Base-by-base conservation (phyloP, 768 basidiomycete genomes). In the Boletus rubroflammeus region DNA sequence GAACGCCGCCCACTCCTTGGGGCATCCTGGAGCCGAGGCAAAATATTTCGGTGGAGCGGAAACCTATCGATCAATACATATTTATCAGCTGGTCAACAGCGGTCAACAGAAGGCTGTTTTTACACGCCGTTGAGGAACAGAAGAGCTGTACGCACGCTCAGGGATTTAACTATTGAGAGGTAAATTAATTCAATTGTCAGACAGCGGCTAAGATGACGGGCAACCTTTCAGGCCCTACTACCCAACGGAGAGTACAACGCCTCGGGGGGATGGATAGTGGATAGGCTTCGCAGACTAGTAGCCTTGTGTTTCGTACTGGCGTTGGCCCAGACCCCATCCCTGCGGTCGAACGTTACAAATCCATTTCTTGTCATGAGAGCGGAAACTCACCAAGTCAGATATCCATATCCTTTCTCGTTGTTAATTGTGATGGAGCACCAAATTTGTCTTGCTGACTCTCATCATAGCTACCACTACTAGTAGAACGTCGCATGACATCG, bases 371-470 rank as follows among this genome's bases (percentile, higher is more conserved):
- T 35, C 56, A 55, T 54, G 54, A 57, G 56, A 55, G 45, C 47
- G 53, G 53, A 48, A 56, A 55, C 60, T 57, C 54, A 58, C 61
- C 52, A 47, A 46, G 57, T 31, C 47, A 40, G 39, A 48, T 54
- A 56, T 29, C 57, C 54, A 53, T 61, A 66, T 64, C 67, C 65
- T 54, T 69, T 67, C 62, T 59, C 29, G 65, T 59, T 59, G 55
- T 61, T 67, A 67, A 70, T 71, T 68, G 61, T 61, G 62, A 71
- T 66, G 61, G 36, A 51, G 49, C 57, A 45, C 65, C 50, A 70
- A 47, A 71, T 69, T 69, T 67, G 58, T 71, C 46, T 31, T 55
- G 44, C 42, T 54, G 39, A 38, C 50, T 67, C 61, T 67, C 63
- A 65, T 58, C 59, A 49, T 38, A 50, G 50, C 42, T 50, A 43